Percentiles rank a stretch among this genome's conserved stretches.
Conservation (phyloP, 1,284 basidiomycete species). For the Rhodotorula sp. region DNA sequence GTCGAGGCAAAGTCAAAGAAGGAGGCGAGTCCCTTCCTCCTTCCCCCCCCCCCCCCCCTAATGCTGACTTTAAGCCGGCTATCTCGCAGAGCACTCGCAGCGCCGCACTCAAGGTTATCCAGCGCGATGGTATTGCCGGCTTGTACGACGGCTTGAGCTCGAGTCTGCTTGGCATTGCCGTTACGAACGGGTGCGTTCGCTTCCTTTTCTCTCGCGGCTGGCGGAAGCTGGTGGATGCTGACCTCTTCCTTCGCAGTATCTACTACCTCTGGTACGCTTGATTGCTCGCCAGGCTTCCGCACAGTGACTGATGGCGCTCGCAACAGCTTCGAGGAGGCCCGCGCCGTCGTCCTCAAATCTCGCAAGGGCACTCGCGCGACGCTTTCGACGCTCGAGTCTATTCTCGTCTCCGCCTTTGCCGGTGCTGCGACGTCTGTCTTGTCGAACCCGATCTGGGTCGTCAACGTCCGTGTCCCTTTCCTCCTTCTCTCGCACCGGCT, state of each 20-base stretch:
- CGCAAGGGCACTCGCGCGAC: constrained; percentile 51
- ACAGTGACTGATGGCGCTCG: not conserved
- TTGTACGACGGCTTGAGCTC: constrained; percentile 86
- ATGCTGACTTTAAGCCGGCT: not conserved
- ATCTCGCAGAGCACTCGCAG: constrained; percentile 28
- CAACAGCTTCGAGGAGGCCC: constrained; percentile 40
- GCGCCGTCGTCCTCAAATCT: constrained; percentile 30
- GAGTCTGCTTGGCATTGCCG: constrained; percentile 82
- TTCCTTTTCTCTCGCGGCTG: constrained; percentile 37
- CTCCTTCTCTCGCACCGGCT: not conserved
- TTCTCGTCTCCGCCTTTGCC: constrained; percentile 82
- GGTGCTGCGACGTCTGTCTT: constrained; percentile 81
- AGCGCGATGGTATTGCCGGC: constrained; percentile 77
- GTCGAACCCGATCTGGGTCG: constrained; percentile 84
- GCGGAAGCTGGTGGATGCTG: not conserved
- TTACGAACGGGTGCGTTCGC: constrained; percentile 76
- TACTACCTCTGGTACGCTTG: constrained; percentile 65
- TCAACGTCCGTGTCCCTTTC: constrained; percentile 43
- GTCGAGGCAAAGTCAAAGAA: constrained; percentile 77
- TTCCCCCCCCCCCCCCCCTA: not conserved
- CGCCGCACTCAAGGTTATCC: constrained; percentile 52
- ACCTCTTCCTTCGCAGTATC: constrained; percentile 53
- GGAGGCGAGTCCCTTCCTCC: constrained; percentile 54
- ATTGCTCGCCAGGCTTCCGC: not conserved
- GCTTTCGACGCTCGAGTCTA: constrained; percentile 80